Evolutionary conservation across 2,329 filamentous ascomycete species (phyloP), one percentile per base, ranked within the genome.

Genomic region (Coniochaeta ligniaria): DNA sequence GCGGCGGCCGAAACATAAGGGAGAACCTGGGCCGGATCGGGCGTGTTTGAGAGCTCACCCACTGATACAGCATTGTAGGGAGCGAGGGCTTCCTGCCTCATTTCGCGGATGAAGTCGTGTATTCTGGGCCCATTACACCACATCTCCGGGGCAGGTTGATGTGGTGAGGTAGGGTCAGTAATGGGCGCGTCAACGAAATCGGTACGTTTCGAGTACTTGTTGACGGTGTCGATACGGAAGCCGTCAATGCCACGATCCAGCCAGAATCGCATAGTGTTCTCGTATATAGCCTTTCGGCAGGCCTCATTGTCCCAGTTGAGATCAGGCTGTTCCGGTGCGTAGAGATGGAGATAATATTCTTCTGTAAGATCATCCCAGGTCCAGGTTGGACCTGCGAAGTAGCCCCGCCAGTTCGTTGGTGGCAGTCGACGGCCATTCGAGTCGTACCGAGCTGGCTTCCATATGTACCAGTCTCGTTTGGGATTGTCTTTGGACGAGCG

Each of bases 271-370:
- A 91, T 87, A 6, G 88, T 84, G 6, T 75, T 69, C 6, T 86
- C 78, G 67, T 91, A 88, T 1, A 91, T 86, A 0, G 85, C 89
- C 58, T 85, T 76, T 7, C 88, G 82, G 8, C 88, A 85, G 2
- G 83, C 81, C 0, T 80, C 78, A 57, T 88, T 87, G 60, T 91
- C 87, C 89, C 89, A 92, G 69, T 92, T 92, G 20, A 93, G 76
- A 65, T 93, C 90, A 0, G 90, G 90, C 69, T 92, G 90, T 56
- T 88, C 83, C 0, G 82, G 78, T 1, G 84, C 83, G 69, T 90
- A 93, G 1, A 92, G 76, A 64, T 82, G 80, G 1, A 84, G 72
- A 61, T 83, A 84, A 62, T 83, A 84, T 62, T 84, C 78, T 41
- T 78, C 71, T 0, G 80, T 79, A 1, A 67, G 62, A 59, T 81